A percentile compares a stretch with the other conserved stretches of the same genome.
These are phyloP conservation scores for Begonia fuchsioides DNA, from an alignment of 306 rosid genomes.

Conservation along the genomic window DNA sequence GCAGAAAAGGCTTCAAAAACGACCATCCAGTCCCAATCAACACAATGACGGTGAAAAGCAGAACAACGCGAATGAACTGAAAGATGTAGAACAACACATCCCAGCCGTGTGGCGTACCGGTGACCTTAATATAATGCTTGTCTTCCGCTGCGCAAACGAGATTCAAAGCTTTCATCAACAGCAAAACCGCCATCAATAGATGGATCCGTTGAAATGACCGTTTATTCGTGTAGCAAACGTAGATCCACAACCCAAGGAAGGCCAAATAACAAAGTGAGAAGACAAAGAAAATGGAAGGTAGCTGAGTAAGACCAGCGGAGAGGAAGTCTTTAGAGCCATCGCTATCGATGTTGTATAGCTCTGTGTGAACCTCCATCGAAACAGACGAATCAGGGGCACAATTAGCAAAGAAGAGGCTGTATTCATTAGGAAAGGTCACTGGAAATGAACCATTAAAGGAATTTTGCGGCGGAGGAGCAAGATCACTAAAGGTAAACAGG, in stretches of 20 bases:
- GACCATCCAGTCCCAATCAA: constrained; percentile 9
- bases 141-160: constrained; percentile 7
- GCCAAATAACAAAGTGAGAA: constrained; percentile 33
- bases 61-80: constrained; percentile 3
- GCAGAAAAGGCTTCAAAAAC: constrained; percentile 8
- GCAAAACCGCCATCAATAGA: constrained; percentile 6
- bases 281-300: constrained; percentile 39
- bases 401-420: constrained; percentile 55
- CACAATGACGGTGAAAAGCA: constrained; percentile 12
- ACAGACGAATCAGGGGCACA: constrained; percentile 48
- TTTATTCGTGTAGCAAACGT: constrained; percentile 12
- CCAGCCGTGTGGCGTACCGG: constrained; percentile 13
- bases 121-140: constrained; percentile 1
- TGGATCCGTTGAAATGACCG: constrained; percentile 2
- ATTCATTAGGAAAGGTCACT: constrained; percentile 41
- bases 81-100: constrained; percentile 5
- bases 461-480: constrained; percentile 43
- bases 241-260: constrained; percentile 46
- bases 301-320: constrained; percentile 62
- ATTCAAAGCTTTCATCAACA: constrained; percentile 5
- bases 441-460: constrained; percentile 29
- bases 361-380: constrained; percentile 51
- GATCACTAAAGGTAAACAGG: constrained; percentile 44
- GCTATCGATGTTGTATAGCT: constrained; percentile 37
- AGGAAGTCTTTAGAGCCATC: constrained; percentile 38